These are phyloP conservation scores for Russula ochroleuca DNA, from an alignment of 768 basidiomycete genomes.

Conservation along the genomic window DNA sequence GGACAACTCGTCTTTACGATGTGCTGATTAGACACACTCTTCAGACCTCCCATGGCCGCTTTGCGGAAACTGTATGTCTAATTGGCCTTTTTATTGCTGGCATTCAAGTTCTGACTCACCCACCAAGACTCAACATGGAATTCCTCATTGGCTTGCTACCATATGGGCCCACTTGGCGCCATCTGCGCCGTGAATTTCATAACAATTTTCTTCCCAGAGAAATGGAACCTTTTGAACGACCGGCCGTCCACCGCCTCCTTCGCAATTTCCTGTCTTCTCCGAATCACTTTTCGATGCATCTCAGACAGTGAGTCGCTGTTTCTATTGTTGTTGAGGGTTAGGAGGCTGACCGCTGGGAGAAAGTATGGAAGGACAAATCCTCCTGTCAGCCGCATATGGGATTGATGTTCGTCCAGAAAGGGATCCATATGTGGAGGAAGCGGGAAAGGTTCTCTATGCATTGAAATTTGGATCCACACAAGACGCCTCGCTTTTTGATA, in stretches of 20 bases:
- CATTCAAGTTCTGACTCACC: not conserved
- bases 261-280: not conserved
- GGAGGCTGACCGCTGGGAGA: not conserved
- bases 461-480: conserved; percentile 23
- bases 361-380: conserved; percentile 41
- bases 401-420: conserved; percentile 35
- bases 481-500: conserved; percentile 44
- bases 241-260: not conserved
- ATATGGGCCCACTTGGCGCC: not conserved
- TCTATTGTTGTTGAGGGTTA: not conserved
- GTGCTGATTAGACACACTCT: not conserved
- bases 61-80: not conserved
- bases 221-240: not conserved
- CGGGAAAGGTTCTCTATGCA: not conserved
- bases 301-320: conserved; percentile 37
- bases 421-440: conserved; percentile 33
- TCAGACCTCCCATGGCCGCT: conserved; percentile 11
- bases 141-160: not conserved
- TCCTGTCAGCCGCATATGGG: conserved; percentile 46
- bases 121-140: not conserved
- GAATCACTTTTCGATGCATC: conserved; percentile 33
- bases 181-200: not conserved
- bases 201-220: not conserved
- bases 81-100: not conserved
- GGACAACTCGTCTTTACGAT: not conserved